These are phyloP conservation scores for Aspergillus sp. DNA, from an alignment of 2,329 filamentous ascomycete genomes.

Conservation along the genomic window DNA sequence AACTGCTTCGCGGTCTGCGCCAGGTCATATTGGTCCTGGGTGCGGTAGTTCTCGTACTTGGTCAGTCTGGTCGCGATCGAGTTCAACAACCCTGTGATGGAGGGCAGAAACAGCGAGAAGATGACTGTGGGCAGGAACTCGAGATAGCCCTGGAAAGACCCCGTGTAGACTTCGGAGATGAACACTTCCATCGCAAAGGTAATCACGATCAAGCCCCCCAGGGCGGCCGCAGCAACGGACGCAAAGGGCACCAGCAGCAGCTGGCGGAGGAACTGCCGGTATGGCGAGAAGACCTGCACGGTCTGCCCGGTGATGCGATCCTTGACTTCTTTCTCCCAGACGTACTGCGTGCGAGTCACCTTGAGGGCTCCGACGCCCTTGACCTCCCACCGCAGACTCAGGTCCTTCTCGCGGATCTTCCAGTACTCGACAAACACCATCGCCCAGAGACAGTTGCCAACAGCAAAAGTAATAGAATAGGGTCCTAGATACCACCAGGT, in stretches of 20 bases:
- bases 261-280: constrained; percentile 74
- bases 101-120: constrained; percentile 76
- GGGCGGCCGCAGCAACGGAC: constrained; percentile 63
- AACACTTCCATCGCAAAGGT: constrained; percentile 95
- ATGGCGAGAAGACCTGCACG: constrained; percentile 71
- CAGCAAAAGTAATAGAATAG: constrained; percentile 78
- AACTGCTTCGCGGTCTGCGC: constrained; percentile 92
- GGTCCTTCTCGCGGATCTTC: constrained; percentile 88
- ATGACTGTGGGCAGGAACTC: constrained; percentile 86
- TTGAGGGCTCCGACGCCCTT: constrained; percentile 81
- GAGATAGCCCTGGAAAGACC: constrained; percentile 80
- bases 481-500: constrained; percentile 81
- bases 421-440: constrained; percentile 92
- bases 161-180: constrained; percentile 88
- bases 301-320: constrained; percentile 82
- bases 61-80: constrained; percentile 74
- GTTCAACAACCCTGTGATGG: constrained; percentile 73
- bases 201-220: constrained; percentile 79
- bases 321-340: constrained; percentile 71
- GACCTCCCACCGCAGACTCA: constrained; percentile 86
- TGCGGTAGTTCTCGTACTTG: constrained; percentile 88
- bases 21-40: constrained; percentile 76
- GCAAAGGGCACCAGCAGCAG: constrained; percentile 83
- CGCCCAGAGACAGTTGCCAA: constrained; percentile 80
- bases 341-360: constrained; percentile 72